phyloP scores from a whole-genome alignment of 2,329 filamentous ascomycete species.

The Magnaporthiopsis poae region DNA sequence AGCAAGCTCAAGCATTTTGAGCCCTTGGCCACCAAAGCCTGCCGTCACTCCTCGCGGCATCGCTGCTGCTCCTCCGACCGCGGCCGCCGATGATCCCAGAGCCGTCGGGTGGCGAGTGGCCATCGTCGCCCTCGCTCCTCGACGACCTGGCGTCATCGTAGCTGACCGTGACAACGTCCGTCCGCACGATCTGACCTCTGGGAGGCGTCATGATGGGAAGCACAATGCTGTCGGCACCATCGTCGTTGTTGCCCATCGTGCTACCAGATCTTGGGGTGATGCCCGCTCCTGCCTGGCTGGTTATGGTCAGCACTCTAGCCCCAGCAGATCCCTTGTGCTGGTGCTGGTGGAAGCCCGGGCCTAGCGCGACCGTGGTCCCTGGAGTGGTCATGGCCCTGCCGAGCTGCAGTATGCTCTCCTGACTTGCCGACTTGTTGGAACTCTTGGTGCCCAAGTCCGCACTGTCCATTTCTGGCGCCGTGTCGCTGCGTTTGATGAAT shows the following conservation, averaged over 20 bases:
- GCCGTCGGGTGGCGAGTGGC: background rate
- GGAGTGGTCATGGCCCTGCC: background rate
- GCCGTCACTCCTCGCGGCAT: background rate
- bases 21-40: background rate
- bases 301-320: background rate
- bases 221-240: background rate
- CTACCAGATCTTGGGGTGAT: background rate
- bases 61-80: background rate
- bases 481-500: background rate
- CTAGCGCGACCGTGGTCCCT: background rate
- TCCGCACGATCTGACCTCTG: slow-evolving; percentile 6
- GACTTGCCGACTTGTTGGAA: background rate
- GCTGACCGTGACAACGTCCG: slow-evolving; percentile 8
- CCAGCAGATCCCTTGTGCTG: background rate
- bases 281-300: background rate
- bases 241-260: background rate
- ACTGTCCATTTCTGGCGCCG: background rate
- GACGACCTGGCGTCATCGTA: slow-evolving; percentile 4
- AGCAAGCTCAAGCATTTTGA: background rate
- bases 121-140: background rate
- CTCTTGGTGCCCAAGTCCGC: background rate
- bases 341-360: background rate
- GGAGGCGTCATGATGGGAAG: background rate
- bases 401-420: slow-evolving; percentile 6
- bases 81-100: background rate